Percentiles rank a stretch among this genome's conserved stretches.
Conservation (phyloP, 192 early-diverging fungal species). For the Phycomyces nitens region DNA sequence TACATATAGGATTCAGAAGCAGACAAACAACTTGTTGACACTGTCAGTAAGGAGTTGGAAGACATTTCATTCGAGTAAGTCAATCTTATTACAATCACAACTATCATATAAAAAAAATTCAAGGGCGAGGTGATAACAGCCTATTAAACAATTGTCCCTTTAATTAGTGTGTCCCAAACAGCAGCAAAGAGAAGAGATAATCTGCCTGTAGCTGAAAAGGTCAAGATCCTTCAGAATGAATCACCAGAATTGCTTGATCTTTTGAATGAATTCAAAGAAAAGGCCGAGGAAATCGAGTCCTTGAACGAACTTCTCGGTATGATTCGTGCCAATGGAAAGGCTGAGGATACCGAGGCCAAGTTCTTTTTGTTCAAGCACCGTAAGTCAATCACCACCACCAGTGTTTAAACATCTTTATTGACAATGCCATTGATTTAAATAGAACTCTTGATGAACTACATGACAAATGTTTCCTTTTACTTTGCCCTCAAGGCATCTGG, state of each 20-base stretch:
- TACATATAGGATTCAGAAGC: constrained; percentile 41
- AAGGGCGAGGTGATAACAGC: too few relatives aligned
- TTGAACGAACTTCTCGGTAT: constrained; percentile 26
- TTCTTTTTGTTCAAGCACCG: constrained; percentile 34
- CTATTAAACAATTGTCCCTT: too few relatives aligned
- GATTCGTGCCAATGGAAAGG: constrained; percentile 10
- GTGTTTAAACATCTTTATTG: too few relatives aligned
- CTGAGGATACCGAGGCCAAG: constrained; percentile 14
- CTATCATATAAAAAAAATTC: too few relatives aligned
- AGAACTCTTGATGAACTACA: constrained; percentile 63
- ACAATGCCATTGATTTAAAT: too few relatives aligned
- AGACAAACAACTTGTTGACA: constrained; percentile 44
- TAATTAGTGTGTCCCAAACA: neutral
- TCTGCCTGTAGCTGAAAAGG: constrained; percentile 57
- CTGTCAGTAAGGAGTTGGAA: constrained; percentile 48
- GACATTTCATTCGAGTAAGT: constrained; percentile 47
- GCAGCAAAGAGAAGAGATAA: constrained; percentile 30
- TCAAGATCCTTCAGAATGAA: constrained; percentile 65
- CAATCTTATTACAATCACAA: too few relatives aligned
- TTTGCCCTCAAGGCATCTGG: constrained; percentile 65
- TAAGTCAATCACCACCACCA: too few relatives aligned
- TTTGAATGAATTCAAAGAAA: constrained; percentile 58
- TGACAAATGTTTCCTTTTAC: constrained; percentile 90
- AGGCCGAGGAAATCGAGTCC: constrained; percentile 33
- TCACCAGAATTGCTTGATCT: constrained; percentile 73